Base-by-base conservation (phyloP, 176 grass and related monocot genomes). In the Aegilops speltoides region DNA sequence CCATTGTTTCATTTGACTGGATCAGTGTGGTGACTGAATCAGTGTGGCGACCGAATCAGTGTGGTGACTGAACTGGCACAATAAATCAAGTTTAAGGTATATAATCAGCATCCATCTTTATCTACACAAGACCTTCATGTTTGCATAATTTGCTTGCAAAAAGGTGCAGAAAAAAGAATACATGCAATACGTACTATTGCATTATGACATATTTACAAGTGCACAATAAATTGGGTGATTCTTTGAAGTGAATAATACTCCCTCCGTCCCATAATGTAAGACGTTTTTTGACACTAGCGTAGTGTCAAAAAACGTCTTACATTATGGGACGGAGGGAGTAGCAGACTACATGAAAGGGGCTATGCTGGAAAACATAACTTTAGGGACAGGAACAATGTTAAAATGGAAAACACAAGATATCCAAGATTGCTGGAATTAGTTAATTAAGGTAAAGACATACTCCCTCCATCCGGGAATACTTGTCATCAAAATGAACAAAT, bases 131-230 rank as follows among this genome's bases (percentile, higher is more conserved):
- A 41, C 41, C 64, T 60, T 80, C 17, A 4, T 72, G 7, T 38
- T 79, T 71, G 17, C 26, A 46, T 62, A 60, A 22, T 68, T 29
- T 46, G 75, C 54, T 59, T 28, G 48, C 36, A 59, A 57, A 61
- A 43, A 78, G 50, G 84, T 73, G 50, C 34, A 84, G 54, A 45
- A 10, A 82, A 83, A 64, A 83, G 86, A 33, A 82, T 60, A 61
- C 9, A 68, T 50, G 17, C 40, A 81, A 29, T 82, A 25, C 3
- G 25, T 65, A 76, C 1, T 31, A 66, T 66, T 34, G 59, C 40
- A 38, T 32, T 77, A 77, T 67, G 22, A 20, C 20, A 77, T 36
- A 52, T 67, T 77, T 77, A 43, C 23, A 75, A 64, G 6, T 84
- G 69, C 33, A 7, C 24, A n/a, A 15, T 12, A 73, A 75, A 65